Conservation (phyloP, 306 rosid species). For the Astragalus membranaceus region DNA sequence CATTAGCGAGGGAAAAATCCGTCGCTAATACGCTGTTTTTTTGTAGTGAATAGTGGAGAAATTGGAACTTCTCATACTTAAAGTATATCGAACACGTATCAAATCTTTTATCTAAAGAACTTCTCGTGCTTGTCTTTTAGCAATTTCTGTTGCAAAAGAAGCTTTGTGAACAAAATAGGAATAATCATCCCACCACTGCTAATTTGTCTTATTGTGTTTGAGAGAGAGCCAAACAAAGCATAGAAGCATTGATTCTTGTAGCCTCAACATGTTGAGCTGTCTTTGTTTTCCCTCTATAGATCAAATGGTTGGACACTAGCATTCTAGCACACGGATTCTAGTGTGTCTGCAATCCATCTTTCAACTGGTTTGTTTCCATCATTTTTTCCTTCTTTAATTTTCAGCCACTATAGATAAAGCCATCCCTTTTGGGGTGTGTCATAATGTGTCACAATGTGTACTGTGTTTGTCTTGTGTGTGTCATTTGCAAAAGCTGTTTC, state of each 20-base stretch:
- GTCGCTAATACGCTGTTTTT: too few relatives aligned
- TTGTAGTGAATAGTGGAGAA: too few relatives aligned
- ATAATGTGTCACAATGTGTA: background rate
- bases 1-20: too few relatives aligned
- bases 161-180: background rate
- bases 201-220: conserved; percentile 1
- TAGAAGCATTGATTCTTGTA: conserved; percentile 12
- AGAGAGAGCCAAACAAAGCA: background rate
- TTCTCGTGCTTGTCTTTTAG: background rate
- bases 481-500: background rate
- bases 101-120: background rate
- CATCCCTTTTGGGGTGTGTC: background rate
- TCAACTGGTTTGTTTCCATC: background rate
- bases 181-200: background rate
- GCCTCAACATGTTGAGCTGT: background rate
- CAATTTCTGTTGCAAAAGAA: background rate
- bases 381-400: background rate
- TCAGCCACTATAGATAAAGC: background rate
- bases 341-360: background rate
- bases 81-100: background rate
- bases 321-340: conserved; percentile 6
- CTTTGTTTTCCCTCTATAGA: conserved; percentile 11
- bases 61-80: too few relatives aligned
- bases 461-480: background rate
- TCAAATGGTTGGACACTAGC: background rate